Percentiles rank a stretch among this genome's conserved stretches.
phyloP scores from a whole-genome alignment of 2,329 filamentous ascomycete genomes.

The Leptosphaerulina australis region DNA sequence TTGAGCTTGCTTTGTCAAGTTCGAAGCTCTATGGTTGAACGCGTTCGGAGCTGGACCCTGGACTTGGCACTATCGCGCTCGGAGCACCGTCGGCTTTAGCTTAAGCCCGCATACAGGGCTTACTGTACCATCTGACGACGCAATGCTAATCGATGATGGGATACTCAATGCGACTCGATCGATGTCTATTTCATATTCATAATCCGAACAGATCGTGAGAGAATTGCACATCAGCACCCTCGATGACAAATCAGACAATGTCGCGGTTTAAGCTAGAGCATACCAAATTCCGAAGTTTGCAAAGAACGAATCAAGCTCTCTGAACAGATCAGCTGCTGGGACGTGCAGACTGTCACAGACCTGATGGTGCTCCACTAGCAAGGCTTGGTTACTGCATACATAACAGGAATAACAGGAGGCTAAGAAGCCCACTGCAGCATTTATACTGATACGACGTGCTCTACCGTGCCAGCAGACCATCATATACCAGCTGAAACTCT shows the following conservation, averaged over 20 bases:
- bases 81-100: background rate
- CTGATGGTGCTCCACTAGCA: no score
- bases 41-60: constrained; percentile 6
- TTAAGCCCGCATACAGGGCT: no score
- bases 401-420: constrained; percentile 2
- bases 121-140: background rate
- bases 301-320: no score
- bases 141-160: background rate
- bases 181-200: no score
- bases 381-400: no score
- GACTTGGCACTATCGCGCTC: background rate
- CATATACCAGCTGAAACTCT: background rate
- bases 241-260: constrained; percentile 18
- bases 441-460: background rate
- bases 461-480: background rate
- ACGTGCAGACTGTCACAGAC: no score
- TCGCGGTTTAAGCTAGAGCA: background rate
- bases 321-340: no score
- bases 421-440: background rate
- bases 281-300: no score
- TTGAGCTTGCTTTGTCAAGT: background rate
- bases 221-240: background rate
- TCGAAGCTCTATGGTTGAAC: background rate
- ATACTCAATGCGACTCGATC: background rate
- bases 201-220: background rate